Percentiles rank a stretch among this genome's conserved stretches.
Conservation (phyloP, 2,329 filamentous ascomycete genomes). For the Fusarium penzigii region DNA sequence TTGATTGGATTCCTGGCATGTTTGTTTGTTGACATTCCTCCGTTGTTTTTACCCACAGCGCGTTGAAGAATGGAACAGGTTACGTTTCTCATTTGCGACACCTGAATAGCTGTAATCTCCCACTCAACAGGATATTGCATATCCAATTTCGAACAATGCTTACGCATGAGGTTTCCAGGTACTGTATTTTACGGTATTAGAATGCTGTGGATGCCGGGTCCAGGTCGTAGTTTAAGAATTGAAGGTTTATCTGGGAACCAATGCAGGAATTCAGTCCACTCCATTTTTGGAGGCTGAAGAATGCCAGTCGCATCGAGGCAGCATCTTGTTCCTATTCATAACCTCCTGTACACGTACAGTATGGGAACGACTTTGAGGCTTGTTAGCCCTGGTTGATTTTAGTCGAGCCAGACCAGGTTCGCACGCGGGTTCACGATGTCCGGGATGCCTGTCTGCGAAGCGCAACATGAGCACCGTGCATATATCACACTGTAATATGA, state of each 20-base stretch:
- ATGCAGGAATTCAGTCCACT: not conserved
- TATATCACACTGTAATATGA: too few relatives aligned
- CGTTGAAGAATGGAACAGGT: slow-evolving; percentile 12
- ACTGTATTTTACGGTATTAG: slow-evolving; percentile 12
- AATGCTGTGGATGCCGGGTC: not conserved
- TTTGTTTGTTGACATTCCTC: slow-evolving; percentile 31
- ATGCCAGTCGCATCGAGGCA: too few relatives aligned
- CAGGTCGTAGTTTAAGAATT: too few relatives aligned
- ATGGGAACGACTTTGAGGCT: too few relatives aligned
- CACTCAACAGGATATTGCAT: slow-evolving; percentile 15
- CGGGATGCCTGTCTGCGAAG: too few relatives aligned
- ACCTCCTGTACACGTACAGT: too few relatives aligned
- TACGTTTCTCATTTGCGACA: slow-evolving; percentile 26
- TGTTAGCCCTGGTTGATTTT: too few relatives aligned
- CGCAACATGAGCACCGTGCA: too few relatives aligned
- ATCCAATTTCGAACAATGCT: slow-evolving; percentile 12
- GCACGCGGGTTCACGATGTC: too few relatives aligned
- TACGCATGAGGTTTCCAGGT: slow-evolving; percentile 10
- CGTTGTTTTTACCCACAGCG: slow-evolving; percentile 31
- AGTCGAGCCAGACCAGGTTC: too few relatives aligned
- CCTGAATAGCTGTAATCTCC: slow-evolving; percentile 19
- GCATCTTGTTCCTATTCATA: too few relatives aligned
- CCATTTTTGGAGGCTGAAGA: too few relatives aligned
- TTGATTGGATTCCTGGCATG: slow-evolving; percentile 23
- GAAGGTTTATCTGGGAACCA: not conserved